Conservation (phyloP, 179 eudicot genomes). For the Beta corolliflora region DNA sequence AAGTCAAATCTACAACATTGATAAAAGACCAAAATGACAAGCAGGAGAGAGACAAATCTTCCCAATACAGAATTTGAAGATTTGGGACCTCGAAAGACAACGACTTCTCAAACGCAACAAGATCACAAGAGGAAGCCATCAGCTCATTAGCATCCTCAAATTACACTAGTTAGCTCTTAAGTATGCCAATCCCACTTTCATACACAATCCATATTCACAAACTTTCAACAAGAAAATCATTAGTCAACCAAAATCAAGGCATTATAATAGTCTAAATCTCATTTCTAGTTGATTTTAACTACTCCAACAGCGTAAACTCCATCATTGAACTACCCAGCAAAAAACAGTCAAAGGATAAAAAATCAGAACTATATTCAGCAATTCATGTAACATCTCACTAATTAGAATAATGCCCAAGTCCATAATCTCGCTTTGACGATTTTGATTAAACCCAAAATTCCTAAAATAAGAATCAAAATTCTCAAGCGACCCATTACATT, state of each 20-base stretch:
- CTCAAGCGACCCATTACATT: too few relatives aligned
- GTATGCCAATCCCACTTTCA: conserved; percentile 1
- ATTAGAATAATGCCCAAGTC: conserved; percentile 3
- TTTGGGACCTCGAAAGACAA: neutral
- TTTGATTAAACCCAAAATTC: neutral
- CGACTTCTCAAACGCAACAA: neutral
- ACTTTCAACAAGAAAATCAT: too few relatives aligned
- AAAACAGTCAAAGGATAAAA: conserved; percentile 10
- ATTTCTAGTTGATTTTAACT: conserved; percentile 14
- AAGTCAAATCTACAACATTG: too few relatives aligned
- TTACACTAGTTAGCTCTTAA: neutral
- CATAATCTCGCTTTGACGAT: neutral
- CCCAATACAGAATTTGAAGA: neutral
- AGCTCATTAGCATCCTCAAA: neutral
- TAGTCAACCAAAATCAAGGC: too few relatives aligned
- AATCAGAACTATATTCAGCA: conserved; percentile 10
- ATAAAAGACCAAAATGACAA: too few relatives aligned
- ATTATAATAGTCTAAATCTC: neutral
- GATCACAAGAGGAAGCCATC: neutral
- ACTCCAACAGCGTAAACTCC: neutral
- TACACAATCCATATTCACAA: neutral
- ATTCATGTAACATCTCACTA: neutral
- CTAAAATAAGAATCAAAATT: too few relatives aligned
- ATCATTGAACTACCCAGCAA: neutral
- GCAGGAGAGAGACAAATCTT: neutral